A percentile compares a stretch with the other conserved stretches of the same genome.
phyloP scores from a whole-genome alignment of 805 yeast genomes.

The Candida mattraensis region DNA sequence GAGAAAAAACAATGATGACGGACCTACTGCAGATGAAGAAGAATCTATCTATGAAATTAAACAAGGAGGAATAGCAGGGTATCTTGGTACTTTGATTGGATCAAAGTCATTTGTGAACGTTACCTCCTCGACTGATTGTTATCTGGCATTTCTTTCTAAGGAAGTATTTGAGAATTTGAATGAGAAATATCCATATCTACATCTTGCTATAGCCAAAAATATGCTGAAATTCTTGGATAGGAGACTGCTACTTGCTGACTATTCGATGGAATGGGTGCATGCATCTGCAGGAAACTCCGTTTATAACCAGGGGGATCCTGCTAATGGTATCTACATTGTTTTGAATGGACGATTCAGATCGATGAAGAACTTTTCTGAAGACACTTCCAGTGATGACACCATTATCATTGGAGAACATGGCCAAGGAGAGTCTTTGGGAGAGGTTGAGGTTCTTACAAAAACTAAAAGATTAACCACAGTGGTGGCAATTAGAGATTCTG shows the following conservation, averaged over 20 bases:
- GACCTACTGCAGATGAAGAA: slow-evolving; percentile 23
- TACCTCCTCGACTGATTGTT: slow-evolving; percentile 57
- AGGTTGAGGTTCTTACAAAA: slow-evolving; percentile 88
- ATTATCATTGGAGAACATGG: slow-evolving; percentile 69
- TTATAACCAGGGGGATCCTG: slow-evolving; percentile 79
- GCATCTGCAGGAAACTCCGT: slow-evolving; percentile 81
- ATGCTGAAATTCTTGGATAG: slow-evolving; percentile 66
- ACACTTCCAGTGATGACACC: slow-evolving; percentile 24
- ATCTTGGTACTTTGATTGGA: slow-evolving; percentile 76
- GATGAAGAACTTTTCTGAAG: slow-evolving; percentile 28
- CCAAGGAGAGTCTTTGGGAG: slow-evolving; percentile 94
- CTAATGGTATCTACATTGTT: slow-evolving; percentile 89
- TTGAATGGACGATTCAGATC: slow-evolving; percentile 86
- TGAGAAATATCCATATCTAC: slow-evolving; percentile 75
- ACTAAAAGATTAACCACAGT: slow-evolving; percentile 65
- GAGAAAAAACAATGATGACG: slow-evolving; percentile 30
- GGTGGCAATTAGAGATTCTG: slow-evolving; percentile 90
- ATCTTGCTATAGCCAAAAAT: slow-evolving; percentile 73
- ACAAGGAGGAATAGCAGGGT: slow-evolving; percentile 87
- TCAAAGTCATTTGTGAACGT: slow-evolving; percentile 75
- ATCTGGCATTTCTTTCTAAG: slow-evolving; percentile 71
- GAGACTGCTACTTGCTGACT: slow-evolving; percentile 73
- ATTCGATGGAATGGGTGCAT: slow-evolving; percentile 94
- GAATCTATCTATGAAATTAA: slow-evolving; percentile 56
- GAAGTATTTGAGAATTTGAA: slow-evolving; percentile 60